A percentile compares a stretch with the other conserved stretches of the same genome.
phyloP scores from a whole-genome alignment of 2,329 filamentous ascomycete species.

The Dothidotthia symphoricarpi region DNA sequence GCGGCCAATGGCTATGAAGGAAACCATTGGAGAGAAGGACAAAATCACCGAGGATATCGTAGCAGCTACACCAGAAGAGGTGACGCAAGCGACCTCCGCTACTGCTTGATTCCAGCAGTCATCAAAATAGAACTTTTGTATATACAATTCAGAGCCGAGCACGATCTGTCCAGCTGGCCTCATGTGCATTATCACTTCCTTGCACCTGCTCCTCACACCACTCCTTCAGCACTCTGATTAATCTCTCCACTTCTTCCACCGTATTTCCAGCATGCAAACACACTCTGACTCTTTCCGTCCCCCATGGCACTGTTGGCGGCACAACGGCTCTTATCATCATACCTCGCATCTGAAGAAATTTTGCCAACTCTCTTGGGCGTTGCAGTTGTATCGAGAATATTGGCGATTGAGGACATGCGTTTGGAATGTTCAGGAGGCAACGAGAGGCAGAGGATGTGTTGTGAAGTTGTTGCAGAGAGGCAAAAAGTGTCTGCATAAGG shows the following conservation, averaged over 20 bases:
- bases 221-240: conserved; percentile 31
- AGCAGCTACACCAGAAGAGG: conserved; percentile 11
- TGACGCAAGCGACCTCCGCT: conserved; percentile 7
- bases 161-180: neutral
- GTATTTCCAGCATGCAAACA: conserved; percentile 47
- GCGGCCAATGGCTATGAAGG: conserved; percentile 63
- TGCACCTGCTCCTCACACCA: conserved; percentile 26
- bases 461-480: conserved; percentile 14
- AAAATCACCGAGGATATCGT: conserved; percentile 17
- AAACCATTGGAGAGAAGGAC: conserved; percentile 35
- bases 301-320: conserved; percentile 44
- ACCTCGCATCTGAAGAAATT: conserved; percentile 24
- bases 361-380: conserved; percentile 29
- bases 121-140: neutral
- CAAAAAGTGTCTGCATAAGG: conserved; percentile 24
- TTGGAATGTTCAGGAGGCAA: conserved; percentile 21
- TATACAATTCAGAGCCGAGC: conserved; percentile 4
- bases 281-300: conserved; percentile 42
- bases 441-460: conserved; percentile 9
- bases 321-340: conserved; percentile 42
- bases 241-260: conserved; percentile 32
- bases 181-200: neutral
- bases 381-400: conserved; percentile 37
- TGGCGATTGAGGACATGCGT: conserved; percentile 27
- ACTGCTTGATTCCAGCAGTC: neutral